phyloP scores from a whole-genome alignment of 2,329 filamentous ascomycete species.

The Cercospora sesami region DNA sequence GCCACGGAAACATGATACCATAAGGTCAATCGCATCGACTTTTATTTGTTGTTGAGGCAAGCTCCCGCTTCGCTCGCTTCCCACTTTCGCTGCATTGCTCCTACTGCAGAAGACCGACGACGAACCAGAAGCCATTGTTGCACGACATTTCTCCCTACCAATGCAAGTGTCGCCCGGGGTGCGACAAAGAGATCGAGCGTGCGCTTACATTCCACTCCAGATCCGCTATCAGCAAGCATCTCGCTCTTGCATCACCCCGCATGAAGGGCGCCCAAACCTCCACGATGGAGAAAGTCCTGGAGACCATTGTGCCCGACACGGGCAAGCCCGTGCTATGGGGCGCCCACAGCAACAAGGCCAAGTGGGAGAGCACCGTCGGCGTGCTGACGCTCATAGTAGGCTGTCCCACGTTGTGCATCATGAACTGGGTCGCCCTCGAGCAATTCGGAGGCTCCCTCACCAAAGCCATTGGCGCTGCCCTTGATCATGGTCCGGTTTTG shows the following conservation, averaged over 20 bases:
- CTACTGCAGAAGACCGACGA: neutral
- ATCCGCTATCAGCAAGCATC: neutral
- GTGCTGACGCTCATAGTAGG: slow-evolving; percentile 13
- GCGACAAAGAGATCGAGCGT: neutral
- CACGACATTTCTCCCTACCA: neutral
- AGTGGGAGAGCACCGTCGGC: slow-evolving; percentile 16
- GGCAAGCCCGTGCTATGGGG: slow-evolving; percentile 18
- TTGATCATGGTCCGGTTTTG: slow-evolving; percentile 12
- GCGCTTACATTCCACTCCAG: neutral
- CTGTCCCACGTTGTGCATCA: slow-evolving; percentile 15
- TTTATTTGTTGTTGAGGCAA: neutral
- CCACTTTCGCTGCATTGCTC: neutral
- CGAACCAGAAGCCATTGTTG: slow-evolving; percentile 2
- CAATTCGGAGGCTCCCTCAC: slow-evolving; percentile 12
- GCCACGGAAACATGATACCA: slow-evolving; percentile 5
- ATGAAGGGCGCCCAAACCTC: slow-evolving; percentile 12
- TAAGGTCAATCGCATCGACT: neutral
- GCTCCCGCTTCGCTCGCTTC: neutral
- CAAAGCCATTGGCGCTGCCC: slow-evolving; percentile 7
- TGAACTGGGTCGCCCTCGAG: slow-evolving; percentile 20
- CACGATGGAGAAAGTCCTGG: slow-evolving; percentile 19
- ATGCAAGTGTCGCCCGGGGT: neutral
- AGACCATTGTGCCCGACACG: slow-evolving; percentile 15
- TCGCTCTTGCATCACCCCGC: slow-evolving; percentile 3
- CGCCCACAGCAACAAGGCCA: slow-evolving; percentile 18